phyloP scores from a whole-genome alignment of 495 filamentous ascomycete genomes.

The Annulohypoxylon moriforme region DNA sequence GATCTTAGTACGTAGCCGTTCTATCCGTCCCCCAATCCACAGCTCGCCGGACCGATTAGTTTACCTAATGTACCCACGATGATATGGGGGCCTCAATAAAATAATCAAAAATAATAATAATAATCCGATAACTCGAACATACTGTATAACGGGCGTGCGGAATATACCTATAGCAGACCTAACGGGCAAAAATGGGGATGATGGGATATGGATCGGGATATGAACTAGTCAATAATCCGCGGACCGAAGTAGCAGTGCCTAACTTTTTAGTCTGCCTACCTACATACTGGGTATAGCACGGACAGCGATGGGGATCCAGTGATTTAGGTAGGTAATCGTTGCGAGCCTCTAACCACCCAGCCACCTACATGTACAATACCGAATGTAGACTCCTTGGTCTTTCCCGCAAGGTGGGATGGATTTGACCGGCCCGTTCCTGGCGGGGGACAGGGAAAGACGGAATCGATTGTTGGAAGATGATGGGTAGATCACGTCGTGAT shows the following conservation, averaged over 20 bases:
- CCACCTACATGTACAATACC: neutral
- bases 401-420: neutral
- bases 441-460: neutral
- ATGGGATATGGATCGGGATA: too few species aligned
- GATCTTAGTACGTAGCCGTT: neutral
- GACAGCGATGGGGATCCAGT: neutral
- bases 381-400: too few species aligned
- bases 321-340: neutral
- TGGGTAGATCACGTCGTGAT: neutral
- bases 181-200: too few species aligned
- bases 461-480: neutral
- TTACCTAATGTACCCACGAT: neutral
- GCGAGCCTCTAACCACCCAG: neutral
- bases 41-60: neutral
- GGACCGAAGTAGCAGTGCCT: too few species aligned
- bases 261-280: neutral
- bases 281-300: neutral
- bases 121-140: neutral
- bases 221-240: too few species aligned
- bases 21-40: neutral
- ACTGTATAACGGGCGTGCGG: too few species aligned
- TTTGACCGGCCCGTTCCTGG: slow-evolving; percentile 1
- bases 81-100: neutral
- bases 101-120: neutral
- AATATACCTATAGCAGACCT: too few species aligned